Conservation (phyloP, 129 eudicot species). For the Ambrosia trifida region DNA sequence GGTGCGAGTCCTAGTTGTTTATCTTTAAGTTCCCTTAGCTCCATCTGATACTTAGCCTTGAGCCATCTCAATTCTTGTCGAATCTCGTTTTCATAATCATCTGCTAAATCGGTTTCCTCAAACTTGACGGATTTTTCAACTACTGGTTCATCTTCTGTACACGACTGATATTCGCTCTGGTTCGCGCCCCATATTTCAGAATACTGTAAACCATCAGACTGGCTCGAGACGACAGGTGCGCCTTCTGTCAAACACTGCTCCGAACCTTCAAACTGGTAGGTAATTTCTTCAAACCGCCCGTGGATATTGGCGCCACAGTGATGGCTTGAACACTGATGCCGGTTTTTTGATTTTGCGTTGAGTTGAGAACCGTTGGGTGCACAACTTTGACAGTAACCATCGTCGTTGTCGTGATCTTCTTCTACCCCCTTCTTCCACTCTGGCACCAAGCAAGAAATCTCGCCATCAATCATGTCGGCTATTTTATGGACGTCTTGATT, state of each 20-base stretch:
- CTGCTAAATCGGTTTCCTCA: constrained; percentile 16
- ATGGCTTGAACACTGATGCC: constrained; percentile 37
- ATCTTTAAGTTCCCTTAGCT: constrained; percentile 48
- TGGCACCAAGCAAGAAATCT: constrained; percentile 64
- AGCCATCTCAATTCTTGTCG: constrained; percentile 58
- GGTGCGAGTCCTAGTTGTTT: constrained; percentile 34
- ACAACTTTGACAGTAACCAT: constrained; percentile 43
- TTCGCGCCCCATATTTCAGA: constrained; percentile 43
- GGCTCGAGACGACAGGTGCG: constrained; percentile 62
- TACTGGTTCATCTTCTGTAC: constrained; percentile 32
- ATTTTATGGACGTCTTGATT: constrained; percentile 87
- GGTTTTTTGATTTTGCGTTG: constrained; percentile 35
- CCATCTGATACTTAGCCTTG: constrained; percentile 44
- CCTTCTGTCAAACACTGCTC: constrained; percentile 37
- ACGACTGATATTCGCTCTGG: constrained; percentile 32
- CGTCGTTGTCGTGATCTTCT: constrained; percentile 17
- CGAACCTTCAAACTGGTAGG: constrained; percentile 52
- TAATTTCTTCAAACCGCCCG: constrained; percentile 88
- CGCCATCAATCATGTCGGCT: constrained; percentile 83
- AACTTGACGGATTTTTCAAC: constrained; percentile 5
- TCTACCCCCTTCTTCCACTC: constrained; percentile 61
- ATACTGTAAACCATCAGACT: constrained; percentile 47
- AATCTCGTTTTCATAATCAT: constrained; percentile 39
- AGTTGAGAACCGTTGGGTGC: constrained; percentile 24
- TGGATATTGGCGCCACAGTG: constrained; percentile 55